Conservation (phyloP, 1,284 basidiomycete species). For the Moesziomyces sp. region DNA sequence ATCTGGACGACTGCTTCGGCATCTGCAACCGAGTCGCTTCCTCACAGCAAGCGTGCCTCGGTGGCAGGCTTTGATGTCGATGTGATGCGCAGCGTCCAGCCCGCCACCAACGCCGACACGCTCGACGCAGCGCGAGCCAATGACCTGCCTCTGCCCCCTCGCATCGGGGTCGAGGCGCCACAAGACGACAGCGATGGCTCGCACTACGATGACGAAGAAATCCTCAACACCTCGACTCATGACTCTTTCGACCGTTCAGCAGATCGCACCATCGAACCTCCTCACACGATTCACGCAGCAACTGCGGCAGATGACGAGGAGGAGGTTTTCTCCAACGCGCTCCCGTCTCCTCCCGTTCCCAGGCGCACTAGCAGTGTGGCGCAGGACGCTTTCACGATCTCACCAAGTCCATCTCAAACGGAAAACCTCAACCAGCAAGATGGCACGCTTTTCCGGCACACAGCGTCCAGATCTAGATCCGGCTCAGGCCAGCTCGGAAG, state of each 20-base stretch:
- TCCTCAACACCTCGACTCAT: slow-evolving; percentile 9
- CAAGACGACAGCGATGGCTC: slow-evolving; percentile 47
- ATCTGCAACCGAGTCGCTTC: slow-evolving; percentile 6
- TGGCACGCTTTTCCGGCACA: slow-evolving; percentile 6
- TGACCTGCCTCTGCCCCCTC: slow-evolving; percentile 6
- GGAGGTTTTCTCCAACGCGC: slow-evolving; percentile 21
- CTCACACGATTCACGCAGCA: background rate
- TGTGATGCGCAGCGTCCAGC: slow-evolving; percentile 29
- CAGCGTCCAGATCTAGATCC: slow-evolving; percentile 13
- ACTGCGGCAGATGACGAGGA: slow-evolving; percentile 1
- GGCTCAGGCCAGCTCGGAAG: slow-evolving; percentile 13
- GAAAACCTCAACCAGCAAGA: slow-evolving; percentile 7
- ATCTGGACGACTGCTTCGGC: slow-evolving; percentile 39
- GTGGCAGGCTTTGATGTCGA: slow-evolving; percentile 39
- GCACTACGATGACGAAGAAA: slow-evolving; percentile 43
- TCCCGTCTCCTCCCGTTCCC: slow-evolving; percentile 41
- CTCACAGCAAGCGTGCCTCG: slow-evolving; percentile 43
- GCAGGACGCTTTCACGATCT: slow-evolving; percentile 25
- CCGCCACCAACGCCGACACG: slow-evolving; percentile 5
- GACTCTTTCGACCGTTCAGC: slow-evolving; percentile 21
- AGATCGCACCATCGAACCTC: slow-evolving; percentile 22
- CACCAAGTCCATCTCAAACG: slow-evolving; percentile 20
- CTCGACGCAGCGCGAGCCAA: background rate
- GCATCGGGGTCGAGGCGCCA: slow-evolving; percentile 14
- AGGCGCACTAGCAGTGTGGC: slow-evolving; percentile 37